Evolutionary conservation across 768 basidiomycete genomes (phyloP).

Genomic region (Paxillus ammoniavirescens): DNA sequence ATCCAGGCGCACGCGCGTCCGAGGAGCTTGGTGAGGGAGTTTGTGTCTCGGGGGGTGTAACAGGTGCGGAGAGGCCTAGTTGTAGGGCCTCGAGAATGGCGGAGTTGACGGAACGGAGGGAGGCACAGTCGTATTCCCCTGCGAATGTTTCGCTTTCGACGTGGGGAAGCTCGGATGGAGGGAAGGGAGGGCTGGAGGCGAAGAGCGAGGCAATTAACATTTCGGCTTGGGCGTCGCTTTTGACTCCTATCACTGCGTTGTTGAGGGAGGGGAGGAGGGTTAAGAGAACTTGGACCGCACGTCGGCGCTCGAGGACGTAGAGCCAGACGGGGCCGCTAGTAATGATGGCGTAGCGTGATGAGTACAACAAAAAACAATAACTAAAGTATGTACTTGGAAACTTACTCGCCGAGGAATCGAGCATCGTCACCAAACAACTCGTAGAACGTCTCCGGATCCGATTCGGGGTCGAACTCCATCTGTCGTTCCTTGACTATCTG

Average conservation of each 20-base stretch:
- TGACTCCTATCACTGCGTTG: constrained; percentile 70
- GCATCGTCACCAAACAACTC: constrained; percentile 82
- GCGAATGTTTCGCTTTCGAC: constrained; percentile 30
- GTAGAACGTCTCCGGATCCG: constrained; percentile 74
- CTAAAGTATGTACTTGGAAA: constrained; percentile 13
- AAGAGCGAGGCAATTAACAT: constrained; percentile 77
- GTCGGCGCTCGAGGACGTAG: constrained; percentile 80
- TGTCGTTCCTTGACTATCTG: constrained; percentile 86
- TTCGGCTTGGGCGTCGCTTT: constrained; percentile 67
- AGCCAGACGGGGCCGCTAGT: constrained; percentile 86
- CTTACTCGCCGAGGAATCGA: constrained; percentile 73
- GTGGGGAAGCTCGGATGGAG: constrained; percentile 58
- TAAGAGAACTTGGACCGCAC: constrained; percentile 77
- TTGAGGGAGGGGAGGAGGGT: constrained; percentile 63
- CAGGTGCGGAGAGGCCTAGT: constrained; percentile 39
- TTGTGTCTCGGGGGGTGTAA: constrained; percentile 40
- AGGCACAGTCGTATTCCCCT: constrained; percentile 34
- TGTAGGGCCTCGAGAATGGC: constrained; percentile 46
- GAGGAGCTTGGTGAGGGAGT: constrained; percentile 32
- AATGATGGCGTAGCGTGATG: constrained; percentile 1
- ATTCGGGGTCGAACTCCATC: constrained; percentile 85
- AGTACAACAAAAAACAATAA: constrained; percentile 8
- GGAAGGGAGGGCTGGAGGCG: constrained; percentile 81
- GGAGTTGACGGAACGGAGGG: constrained; percentile 44
- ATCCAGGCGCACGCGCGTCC: constrained; percentile 19